Base-by-base conservation (phyloP, 345 rosid genomes). In the Syzygium aromaticum region DNA sequence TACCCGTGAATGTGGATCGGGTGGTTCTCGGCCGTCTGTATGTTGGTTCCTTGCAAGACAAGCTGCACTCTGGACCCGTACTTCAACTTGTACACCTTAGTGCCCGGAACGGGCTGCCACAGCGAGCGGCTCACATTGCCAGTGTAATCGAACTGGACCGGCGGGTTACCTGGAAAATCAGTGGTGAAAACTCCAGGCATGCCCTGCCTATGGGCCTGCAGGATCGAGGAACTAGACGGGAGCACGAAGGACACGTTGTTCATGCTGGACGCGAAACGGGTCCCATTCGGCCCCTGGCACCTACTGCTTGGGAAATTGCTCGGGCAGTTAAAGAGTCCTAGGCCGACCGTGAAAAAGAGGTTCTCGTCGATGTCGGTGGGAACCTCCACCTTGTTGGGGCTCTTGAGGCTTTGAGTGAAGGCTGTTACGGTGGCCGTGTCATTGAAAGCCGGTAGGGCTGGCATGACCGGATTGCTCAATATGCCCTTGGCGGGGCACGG, bases 1-100 rank as follows among this genome's bases (percentile, higher is more conserved):
- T 98, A 94, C 64, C 99, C 99, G 11, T 98, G 99, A 11, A 98
- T 92, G 88, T 97, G 99, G 87, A 97, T 94, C 1, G 99, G 99
- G 87, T 97, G 99, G 90, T 96, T 96, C 86, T 98, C 99, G 3
- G 97, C 92, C 0, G 98, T 95, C 13, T 93, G 93, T 63, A 98
- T 98, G 89, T 93, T 96, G 6, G 99, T 96, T 54, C 89, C 99
- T 61, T 98, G 99, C 38, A 98, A 33, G 51, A 98, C 99, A 80
- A 98, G 19, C 87, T 98, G 98, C 54, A 98, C 99, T 38, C 86
- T 90, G 3, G 98, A 90, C 22, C 99, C 98, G 63, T 89, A 98
- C 87, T 94, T 92, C 86, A 98, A 88, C 52, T 90, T 94, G 88
- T 98, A 96, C 51, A 95, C 63, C 84, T 93, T 95, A 8, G 99